A percentile compares a stretch with the other conserved stretches of the same genome.
These are phyloP conservation scores for Calonectria pauciramosa DNA, from an alignment of 2,329 filamentous ascomycete genomes.

Conservation along the genomic window DNA sequence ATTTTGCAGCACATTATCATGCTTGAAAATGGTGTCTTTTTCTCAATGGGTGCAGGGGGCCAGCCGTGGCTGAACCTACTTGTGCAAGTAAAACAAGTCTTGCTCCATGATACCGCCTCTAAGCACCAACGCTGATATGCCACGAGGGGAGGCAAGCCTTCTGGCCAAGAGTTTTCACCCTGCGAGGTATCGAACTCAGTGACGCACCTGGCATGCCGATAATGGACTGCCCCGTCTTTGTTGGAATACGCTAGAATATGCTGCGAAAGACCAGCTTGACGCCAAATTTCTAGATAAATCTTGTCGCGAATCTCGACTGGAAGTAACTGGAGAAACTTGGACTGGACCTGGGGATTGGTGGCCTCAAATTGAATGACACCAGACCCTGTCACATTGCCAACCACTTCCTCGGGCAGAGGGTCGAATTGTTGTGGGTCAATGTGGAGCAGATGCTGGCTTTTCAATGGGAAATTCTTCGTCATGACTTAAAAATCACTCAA, in stretches of 20 bases:
- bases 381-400: too few relatives aligned
- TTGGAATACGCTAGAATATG: neutral
- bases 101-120: neutral
- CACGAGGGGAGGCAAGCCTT: neutral
- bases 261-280: neutral
- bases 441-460: neutral
- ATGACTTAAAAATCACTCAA: neutral
- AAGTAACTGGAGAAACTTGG: neutral
- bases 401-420: too few relatives aligned
- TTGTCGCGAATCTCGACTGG: neutral
- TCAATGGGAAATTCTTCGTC: neutral
- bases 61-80: neutral
- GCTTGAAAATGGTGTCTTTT: neutral
- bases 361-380: neutral
- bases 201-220: neutral
- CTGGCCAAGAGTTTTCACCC: neutral
- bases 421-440: too few relatives aligned
- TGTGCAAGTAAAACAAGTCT: conserved; percentile 5
- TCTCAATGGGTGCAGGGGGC: neutral
- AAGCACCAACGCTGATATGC: neutral
- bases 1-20: neutral
- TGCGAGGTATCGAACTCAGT: neutral
- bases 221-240: neutral
- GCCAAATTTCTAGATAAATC: neutral
- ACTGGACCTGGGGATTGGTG: neutral